These are phyloP conservation scores for Trametes coccinea DNA, from an alignment of 768 basidiomycete genomes.

Conservation along the genomic window DNA sequence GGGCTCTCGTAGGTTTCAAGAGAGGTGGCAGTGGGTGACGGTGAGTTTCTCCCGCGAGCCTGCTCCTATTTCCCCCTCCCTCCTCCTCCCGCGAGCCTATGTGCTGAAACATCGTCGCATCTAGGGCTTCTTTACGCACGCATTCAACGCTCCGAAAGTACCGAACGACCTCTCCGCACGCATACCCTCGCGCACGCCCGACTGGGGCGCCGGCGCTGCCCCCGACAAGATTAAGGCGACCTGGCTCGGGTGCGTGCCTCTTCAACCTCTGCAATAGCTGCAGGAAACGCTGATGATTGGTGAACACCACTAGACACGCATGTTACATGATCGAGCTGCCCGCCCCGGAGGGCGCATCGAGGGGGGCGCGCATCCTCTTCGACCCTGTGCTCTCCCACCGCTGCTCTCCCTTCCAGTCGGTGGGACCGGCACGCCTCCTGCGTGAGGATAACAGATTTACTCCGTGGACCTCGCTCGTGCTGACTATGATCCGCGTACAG, in stretches of 20 bases:
- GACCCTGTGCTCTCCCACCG: slow-evolving; percentile 40
- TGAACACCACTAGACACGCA: slow-evolving; percentile 33
- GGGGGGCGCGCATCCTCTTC: slow-evolving; percentile 41
- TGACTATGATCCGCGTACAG: slow-evolving; percentile 17
- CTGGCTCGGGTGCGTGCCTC: slow-evolving; percentile 36
- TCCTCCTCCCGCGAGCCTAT: background rate
- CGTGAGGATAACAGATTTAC: slow-evolving; percentile 27
- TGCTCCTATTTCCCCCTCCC: background rate
- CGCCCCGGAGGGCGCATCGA: slow-evolving; percentile 31
- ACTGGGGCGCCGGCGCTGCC: slow-evolving; percentile 26
- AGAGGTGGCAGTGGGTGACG: background rate
- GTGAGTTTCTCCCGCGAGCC: background rate
- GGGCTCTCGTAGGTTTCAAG: background rate
- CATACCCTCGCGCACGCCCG: slow-evolving; percentile 27
- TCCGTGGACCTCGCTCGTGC: background rate
- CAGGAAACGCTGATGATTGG: background rate
- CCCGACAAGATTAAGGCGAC: slow-evolving; percentile 35
- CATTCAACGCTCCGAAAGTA: background rate
- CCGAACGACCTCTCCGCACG: slow-evolving; percentile 16
- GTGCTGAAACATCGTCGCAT: background rate
- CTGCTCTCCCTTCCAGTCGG: slow-evolving; percentile 35
- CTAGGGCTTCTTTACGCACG: background rate
- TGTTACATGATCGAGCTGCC: slow-evolving; percentile 43
- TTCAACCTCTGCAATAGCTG: too few relatives aligned
- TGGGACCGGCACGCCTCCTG: slow-evolving; percentile 37